These are phyloP conservation scores for Botrytis byssoidea DNA, from an alignment of 2,329 filamentous ascomycete genomes.

Conservation along the genomic window DNA sequence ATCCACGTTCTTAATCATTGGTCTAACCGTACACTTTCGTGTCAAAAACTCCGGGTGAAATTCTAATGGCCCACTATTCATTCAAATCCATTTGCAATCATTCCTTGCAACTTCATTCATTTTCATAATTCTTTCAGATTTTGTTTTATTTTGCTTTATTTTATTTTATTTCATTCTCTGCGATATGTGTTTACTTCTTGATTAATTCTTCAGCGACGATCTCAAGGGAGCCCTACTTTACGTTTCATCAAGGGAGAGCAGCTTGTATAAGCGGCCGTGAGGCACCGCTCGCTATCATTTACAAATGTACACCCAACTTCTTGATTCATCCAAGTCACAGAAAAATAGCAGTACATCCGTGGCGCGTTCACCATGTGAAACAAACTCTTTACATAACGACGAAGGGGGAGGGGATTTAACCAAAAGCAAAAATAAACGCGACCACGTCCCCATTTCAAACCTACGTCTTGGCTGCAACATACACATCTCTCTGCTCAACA, in stretches of 20 bases:
- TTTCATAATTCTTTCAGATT: not conserved
- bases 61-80: slow-evolving; percentile 13
- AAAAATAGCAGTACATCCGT: not conserved
- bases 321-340: not conserved
- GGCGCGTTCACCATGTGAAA: slow-evolving; percentile 3
- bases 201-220: slow-evolving; percentile 1
- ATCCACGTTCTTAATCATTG: not conserved
- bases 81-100: not conserved
- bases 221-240: slow-evolving; percentile 13
- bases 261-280: slow-evolving; percentile 8
- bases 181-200: not conserved
- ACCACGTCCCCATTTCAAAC: not conserved
- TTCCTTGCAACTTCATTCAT: not conserved
- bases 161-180: not conserved
- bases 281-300: slow-evolving; percentile 7
- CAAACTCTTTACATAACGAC: not conserved
- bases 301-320: not conserved
- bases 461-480: slow-evolving; percentile 10
- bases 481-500: slow-evolving; percentile 11
- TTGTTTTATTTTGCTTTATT: not conserved
- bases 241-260: slow-evolving; percentile 7
- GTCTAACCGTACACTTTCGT: not conserved
- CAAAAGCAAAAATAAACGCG: slow-evolving; percentile 11
- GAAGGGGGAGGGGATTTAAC: not conserved
- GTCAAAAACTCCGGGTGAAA: slow-evolving; percentile 18